Evolutionary conservation across 2,329 filamentous ascomycete genomes (phyloP), one percentile per base, ranked within the genome.

Genomic region (Hyphodiscus sp.): DNA sequence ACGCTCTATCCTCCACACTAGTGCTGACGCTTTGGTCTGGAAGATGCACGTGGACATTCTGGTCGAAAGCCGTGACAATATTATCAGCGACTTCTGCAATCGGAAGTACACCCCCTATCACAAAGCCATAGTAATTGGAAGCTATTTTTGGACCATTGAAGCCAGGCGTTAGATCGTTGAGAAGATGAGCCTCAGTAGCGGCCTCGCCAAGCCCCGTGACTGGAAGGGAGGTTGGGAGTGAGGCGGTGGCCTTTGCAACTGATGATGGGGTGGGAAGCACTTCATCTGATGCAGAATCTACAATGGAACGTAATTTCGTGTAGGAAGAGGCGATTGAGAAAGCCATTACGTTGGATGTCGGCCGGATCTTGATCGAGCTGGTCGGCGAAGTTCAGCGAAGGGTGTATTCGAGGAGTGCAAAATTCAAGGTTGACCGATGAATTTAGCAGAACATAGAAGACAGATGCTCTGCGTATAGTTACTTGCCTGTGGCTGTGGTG

Each of bases 11-110:
- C 69, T 96, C 91, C 10, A 96, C 78, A 20, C 83, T 80, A 0
- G 90, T 95, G 19, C 83, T 80, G 29, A 91, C 77, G 0, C 83
- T 87, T 68, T 96, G 87, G 19, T 76, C 73, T 0, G 89, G 85
- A 1, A 96, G 74, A 68, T 96, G 91, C 0, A 95, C 88, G 54
- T 85, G 80, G 4, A 91, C 84, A 68, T 91, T 96, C 67, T 95
- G 89, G 67, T 96, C 91, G 56, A 86, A 80, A 9, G 81, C 79
- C 5, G 85, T 85, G 56, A 92, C 90, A n/a, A 96, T 71, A 59
- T 90, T 87, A 68, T 96, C 92, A 1, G 90, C 91, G 51, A 89
- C 80, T 61, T 86, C 79, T 30, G 91, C 91, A 20, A 90, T 82
- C 6, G 90, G 89, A 0, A 91, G 87, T 8, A 79, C 76, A 15